Base-by-base conservation (phyloP, 164 flowering plant genomes). In the Vitis amurensis region DNA sequence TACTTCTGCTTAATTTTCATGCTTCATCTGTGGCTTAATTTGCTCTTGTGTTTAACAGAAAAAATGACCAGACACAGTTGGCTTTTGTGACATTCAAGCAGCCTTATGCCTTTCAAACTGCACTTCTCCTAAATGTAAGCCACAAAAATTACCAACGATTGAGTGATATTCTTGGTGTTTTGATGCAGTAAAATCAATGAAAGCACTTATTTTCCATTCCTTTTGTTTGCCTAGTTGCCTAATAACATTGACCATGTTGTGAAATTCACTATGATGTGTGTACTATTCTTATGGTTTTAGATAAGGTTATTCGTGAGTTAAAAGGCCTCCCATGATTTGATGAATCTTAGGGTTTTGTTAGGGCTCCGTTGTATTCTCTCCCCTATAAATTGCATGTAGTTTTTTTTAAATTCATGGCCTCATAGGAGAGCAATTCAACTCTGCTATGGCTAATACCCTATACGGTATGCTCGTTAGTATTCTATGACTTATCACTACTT, bases 11-110 rank as follows among this genome's bases (percentile, higher is more conserved):
- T 3, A 14, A 17, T 15, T 11, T 17, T 19, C 17, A 57, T 23
- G 49, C 31, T 49, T 59, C 44, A 37, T 37, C 44, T 3, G 44
- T 52, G 11, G 8, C 13, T 29, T 23, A 15, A 48, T 19, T 0
- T 16, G 3, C 9, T 48, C 37, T 17, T 17, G 16, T 68, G 51
- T 56, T 23, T 11, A 15, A 65, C 51, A 71, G 63, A 31, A 50
- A 52, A 29, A 48, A 69, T 58, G 77, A 67, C 19, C 49, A 53
- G 16, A 58, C 61, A 3, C 70, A 70, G 52, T 52, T 51, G 15
- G 82, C 77, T 67, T 64, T 66, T 55, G 77, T 76, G 50, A 76
- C 77, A 30, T 79, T 79, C 63, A 52, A 48, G 63, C 72, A 76
- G 64, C 82, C 82, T 8, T 75, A 14, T 67, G 79, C 82, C 15